These are phyloP conservation scores for Metschnikowia amazonensis DNA, from an alignment of 805 yeast genomes.

Conservation along the genomic window DNA sequence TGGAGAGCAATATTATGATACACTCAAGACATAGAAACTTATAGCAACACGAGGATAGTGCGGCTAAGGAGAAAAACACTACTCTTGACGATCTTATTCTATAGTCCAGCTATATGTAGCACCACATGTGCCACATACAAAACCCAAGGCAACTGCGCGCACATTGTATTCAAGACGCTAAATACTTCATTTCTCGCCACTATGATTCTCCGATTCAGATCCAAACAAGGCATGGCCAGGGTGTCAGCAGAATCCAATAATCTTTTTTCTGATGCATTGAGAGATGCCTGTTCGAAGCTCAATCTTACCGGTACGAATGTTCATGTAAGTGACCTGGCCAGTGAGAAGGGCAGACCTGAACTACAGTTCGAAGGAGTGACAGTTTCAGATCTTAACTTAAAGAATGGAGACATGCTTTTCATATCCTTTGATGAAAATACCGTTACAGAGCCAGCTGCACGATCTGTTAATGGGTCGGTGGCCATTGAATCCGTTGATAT, in stretches of 20 bases:
- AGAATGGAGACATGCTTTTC: conserved; percentile 58
- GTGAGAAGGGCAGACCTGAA: conserved; percentile 40
- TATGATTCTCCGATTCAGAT: conserved; percentile 63
- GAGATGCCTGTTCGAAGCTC: conserved; percentile 31
- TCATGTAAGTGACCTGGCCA: conserved; percentile 44
- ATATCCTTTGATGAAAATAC: conserved; percentile 29
- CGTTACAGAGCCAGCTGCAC: conserved; percentile 2
- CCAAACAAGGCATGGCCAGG: conserved; percentile 81
- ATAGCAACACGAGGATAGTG: neutral
- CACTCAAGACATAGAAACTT: neutral
- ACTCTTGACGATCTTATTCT: neutral
- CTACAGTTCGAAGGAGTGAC: conserved; percentile 33
- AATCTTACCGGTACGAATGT: conserved; percentile 10
- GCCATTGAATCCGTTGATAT: conserved; percentile 9
- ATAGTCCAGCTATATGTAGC: neutral
- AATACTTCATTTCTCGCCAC: conserved; percentile 1
- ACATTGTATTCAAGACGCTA: neutral
- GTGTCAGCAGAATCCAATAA: conserved; percentile 46
- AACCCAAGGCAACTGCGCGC: neutral
- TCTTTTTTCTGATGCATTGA: conserved; percentile 44
- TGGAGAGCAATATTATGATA: neutral
- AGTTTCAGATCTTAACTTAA: conserved; percentile 44
- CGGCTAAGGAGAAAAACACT: neutral
- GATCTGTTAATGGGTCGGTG: conserved; percentile 9
- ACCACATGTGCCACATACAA: neutral